Evolutionary conservation across 257 asterid genomes (phyloP).

Genomic region (Voacanga thouarsii): DNA sequence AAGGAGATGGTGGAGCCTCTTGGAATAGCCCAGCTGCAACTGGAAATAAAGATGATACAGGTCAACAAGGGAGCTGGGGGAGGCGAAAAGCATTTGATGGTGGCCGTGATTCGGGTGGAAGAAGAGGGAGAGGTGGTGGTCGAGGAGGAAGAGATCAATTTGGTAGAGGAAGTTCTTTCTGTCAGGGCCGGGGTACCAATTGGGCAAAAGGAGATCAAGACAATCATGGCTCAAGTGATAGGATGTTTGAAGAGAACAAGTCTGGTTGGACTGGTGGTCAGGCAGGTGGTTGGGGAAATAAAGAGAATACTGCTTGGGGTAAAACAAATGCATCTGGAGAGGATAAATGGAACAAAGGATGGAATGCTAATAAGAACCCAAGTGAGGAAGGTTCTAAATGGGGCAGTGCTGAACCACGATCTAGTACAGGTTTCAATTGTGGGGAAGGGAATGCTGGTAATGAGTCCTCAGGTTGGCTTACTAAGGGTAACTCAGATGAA

Average conservation of each 20-base stretch:
- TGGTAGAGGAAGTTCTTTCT: constrained; percentile 58
- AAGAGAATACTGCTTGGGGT: constrained; percentile 30
- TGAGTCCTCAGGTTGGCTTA: constrained; percentile 23
- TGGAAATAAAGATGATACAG: constrained; percentile 26
- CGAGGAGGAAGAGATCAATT: constrained; percentile 43
- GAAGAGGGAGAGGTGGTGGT: constrained; percentile 51
- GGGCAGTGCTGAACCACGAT: constrained; percentile 17
- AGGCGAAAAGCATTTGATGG: constrained; percentile 37
- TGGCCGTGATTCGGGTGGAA: constrained; percentile 55
- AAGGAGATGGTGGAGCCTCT: constrained; percentile 28
- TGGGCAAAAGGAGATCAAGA: constrained; percentile 35
- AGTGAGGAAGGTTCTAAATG: constrained; percentile 24
- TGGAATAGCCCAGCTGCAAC: constrained; percentile 21
- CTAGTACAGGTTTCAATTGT: neutral
- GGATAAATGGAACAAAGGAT: constrained; percentile 27
- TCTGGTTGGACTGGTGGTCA: constrained; percentile 22
- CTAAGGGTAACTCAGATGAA: constrained; percentile 31
- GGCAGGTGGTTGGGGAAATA: constrained; percentile 29
- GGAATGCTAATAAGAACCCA: constrained; percentile 24
- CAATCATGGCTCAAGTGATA: constrained; percentile 23
- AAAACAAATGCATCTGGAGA: constrained; percentile 19
- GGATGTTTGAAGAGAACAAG: constrained; percentile 20
- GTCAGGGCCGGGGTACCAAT: constrained; percentile 37
- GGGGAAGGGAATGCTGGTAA: constrained; percentile 8
- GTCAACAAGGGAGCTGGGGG: constrained; percentile 41